Conservation (phyloP, 768 basidiomycete species). For the Termitomyces heimii region DNA sequence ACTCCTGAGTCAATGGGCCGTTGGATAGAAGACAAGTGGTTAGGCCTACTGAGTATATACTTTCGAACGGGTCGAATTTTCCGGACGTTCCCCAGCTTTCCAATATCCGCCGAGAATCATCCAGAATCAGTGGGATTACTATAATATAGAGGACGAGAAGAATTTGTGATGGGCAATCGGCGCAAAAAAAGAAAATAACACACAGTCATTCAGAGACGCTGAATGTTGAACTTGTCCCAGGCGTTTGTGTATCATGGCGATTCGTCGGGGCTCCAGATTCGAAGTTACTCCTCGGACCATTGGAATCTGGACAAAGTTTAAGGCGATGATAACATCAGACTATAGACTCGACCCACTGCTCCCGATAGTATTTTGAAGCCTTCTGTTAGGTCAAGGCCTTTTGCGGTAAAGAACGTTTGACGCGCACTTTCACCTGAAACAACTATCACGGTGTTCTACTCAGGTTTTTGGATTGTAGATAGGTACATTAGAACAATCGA, state of each 20-base stretch:
- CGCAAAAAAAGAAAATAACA: conserved; percentile 21
- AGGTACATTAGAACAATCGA: background rate
- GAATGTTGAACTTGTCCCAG: conserved; percentile 58
- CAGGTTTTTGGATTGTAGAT: background rate
- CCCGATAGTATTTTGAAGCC: conserved; percentile 78
- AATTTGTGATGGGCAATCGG: conserved; percentile 9
- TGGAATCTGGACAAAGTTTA: conserved; percentile 48
- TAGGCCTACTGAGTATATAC: conserved; percentile 54
- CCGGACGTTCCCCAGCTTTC: conserved; percentile 62
- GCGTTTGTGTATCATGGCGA: conserved; percentile 68
- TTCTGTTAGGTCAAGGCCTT: conserved; percentile 69
- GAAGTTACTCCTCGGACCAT: conserved; percentile 73
- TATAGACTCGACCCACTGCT: conserved; percentile 44
- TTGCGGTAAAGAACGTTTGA: conserved; percentile 62
- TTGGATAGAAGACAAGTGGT: background rate
- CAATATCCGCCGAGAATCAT: conserved; percentile 58
- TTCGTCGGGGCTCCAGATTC: conserved; percentile 53
- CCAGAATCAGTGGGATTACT: conserved; percentile 64
- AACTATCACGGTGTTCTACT: conserved; percentile 67
- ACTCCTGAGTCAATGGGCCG: conserved; percentile 1
- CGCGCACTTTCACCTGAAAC: conserved; percentile 71
- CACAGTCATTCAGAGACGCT: conserved; percentile 54
- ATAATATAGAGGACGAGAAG: background rate
- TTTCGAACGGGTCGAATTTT: conserved; percentile 66
- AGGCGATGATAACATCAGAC: conserved; percentile 11